A percentile compares a stretch with the other conserved stretches of the same genome.
Conservation (phyloP, 2,329 filamentous ascomycete species). For the Fusarium denticulatum region DNA sequence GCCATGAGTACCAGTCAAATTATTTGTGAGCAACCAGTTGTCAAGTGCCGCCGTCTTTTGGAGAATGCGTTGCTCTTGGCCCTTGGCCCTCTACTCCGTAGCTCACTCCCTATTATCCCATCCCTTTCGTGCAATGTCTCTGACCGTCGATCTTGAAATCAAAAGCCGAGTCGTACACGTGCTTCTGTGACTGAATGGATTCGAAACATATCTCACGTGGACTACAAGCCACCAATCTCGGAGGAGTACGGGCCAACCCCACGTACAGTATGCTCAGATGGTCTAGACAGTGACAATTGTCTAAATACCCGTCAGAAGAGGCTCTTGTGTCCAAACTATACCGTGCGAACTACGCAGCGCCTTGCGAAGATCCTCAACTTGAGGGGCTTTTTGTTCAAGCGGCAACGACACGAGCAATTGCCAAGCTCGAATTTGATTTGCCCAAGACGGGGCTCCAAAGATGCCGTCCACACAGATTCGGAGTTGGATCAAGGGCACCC, state of each 20-base stretch:
- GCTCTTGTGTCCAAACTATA: not conserved
- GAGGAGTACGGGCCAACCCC: not conserved
- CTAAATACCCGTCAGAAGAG: not conserved
- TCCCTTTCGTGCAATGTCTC: not conserved
- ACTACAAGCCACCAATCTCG: slow-evolving; percentile 18
- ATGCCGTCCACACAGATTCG: not conserved
- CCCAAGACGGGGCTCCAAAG: not conserved
- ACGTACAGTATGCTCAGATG: slow-evolving; percentile 5
- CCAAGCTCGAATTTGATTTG: slow-evolving; percentile 33
- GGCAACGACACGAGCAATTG: slow-evolving; percentile 14
- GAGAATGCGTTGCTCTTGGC: not conserved
- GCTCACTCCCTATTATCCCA: not conserved
- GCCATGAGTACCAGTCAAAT: not conserved
- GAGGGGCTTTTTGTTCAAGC: slow-evolving; percentile 9
- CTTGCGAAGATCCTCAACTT: slow-evolving; percentile 7
- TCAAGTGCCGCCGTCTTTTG: not conserved
- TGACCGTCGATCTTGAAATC: slow-evolving; percentile 4
- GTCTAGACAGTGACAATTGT: not conserved
- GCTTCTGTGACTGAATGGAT: slow-evolving; percentile 2
- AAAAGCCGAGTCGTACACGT: slow-evolving; percentile 17
- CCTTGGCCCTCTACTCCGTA: not conserved
- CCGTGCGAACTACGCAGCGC: not conserved
- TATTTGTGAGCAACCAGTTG: not conserved
- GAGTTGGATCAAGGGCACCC: not conserved
- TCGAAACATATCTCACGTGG: slow-evolving; percentile 33